A percentile compares a stretch with the other conserved stretches of the same genome.
Conservation (phyloP, 352 stramenopile genomes). For the Phytopythium vexans region DNA sequence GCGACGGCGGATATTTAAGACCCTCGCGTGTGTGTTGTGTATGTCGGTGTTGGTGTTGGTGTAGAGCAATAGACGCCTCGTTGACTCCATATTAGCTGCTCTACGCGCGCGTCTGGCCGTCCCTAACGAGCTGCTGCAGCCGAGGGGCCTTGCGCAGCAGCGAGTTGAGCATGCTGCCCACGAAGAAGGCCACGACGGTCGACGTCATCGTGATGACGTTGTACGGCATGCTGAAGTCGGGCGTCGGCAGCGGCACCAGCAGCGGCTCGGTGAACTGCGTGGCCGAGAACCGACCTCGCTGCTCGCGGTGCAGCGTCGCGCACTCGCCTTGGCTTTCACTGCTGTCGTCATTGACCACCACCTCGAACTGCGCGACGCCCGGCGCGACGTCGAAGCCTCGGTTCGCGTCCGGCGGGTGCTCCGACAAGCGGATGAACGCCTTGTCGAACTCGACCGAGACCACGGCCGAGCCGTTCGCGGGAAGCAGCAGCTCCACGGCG, state of each 20-base stretch:
- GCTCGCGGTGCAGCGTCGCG: not conserved
- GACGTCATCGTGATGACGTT: slow-evolving; percentile 90
- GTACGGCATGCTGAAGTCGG: slow-evolving; percentile 90
- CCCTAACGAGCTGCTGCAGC: slow-evolving; percentile 59
- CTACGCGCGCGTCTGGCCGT: too few relatives aligned
- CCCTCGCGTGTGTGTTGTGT: not conserved
- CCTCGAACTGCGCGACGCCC: slow-evolving; percentile 47
- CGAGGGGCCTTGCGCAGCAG: slow-evolving; percentile 68
- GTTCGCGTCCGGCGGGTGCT: slow-evolving; percentile 85
- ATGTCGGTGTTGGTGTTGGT: not conserved
- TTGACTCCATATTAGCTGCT: not conserved
- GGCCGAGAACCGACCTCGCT: slow-evolving; percentile 13
- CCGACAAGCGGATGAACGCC: slow-evolving; percentile 72
- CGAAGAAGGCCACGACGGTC: slow-evolving; percentile 84
- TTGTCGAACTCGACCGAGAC: slow-evolving; percentile 82
- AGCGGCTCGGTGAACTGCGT: slow-evolving; percentile 79
- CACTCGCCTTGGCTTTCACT: slow-evolving; percentile 10
- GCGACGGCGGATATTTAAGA: not conserved
- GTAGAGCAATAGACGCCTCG: not conserved
- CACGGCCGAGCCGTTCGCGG: slow-evolving; percentile 46
- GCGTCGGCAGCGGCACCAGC: slow-evolving; percentile 76
- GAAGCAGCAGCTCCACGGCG: slow-evolving; percentile 43
- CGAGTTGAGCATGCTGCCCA: slow-evolving; percentile 82
- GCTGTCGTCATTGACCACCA: slow-evolving; percentile 1
- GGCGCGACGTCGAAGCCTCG: slow-evolving; percentile 81